A percentile compares a stretch with the other conserved stretches of the same genome.
These are phyloP conservation scores for Sicyos edulis DNA, from an alignment of 306 rosid species.

Conservation along the genomic window DNA sequence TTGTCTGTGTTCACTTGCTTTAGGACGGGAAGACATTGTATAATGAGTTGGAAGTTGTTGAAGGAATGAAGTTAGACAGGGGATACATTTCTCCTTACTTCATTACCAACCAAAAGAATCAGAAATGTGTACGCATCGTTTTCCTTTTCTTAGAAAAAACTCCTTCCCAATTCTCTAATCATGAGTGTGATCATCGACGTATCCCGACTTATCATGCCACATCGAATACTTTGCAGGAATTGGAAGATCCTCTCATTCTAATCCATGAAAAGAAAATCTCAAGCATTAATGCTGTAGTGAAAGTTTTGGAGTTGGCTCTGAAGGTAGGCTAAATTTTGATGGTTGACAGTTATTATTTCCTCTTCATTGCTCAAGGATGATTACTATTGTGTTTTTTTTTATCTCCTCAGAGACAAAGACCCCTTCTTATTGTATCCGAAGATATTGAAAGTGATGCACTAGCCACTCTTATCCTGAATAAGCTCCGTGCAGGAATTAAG, in stretches of 20 bases:
- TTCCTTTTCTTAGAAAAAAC: neutral
- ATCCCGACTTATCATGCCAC: neutral
- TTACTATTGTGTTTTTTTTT: neutral
- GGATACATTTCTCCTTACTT: conserved; percentile 94
- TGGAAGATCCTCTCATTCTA: conserved; percentile 83
- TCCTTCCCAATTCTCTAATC: neutral
- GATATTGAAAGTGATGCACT: conserved; percentile 91
- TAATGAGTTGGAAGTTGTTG: conserved; percentile 95
- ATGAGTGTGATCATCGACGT: neutral
- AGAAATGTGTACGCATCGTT: conserved; percentile 72
- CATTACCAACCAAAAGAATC: conserved; percentile 82
- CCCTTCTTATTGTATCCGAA: conserved; percentile 75
- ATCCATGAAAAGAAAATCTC: conserved; percentile 95
- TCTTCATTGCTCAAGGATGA: conserved; percentile 3
- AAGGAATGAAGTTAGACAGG: conserved; percentile 97
- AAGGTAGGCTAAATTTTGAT: conserved; percentile 39
- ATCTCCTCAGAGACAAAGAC: conserved; percentile 63
- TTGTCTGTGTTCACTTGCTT: conserved; percentile 24
- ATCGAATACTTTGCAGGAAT: conserved; percentile 45
- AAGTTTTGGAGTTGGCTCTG: conserved; percentile 83
- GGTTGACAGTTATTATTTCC: conserved; percentile 3
- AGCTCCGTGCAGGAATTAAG: conserved; percentile 98
- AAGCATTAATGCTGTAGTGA: conserved; percentile 61
- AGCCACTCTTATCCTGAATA: conserved; percentile 77
- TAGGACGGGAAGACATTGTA: conserved; percentile 91